phyloP scores from a whole-genome alignment of 164 flowering plant species.

The Chimonanthus praecox region DNA sequence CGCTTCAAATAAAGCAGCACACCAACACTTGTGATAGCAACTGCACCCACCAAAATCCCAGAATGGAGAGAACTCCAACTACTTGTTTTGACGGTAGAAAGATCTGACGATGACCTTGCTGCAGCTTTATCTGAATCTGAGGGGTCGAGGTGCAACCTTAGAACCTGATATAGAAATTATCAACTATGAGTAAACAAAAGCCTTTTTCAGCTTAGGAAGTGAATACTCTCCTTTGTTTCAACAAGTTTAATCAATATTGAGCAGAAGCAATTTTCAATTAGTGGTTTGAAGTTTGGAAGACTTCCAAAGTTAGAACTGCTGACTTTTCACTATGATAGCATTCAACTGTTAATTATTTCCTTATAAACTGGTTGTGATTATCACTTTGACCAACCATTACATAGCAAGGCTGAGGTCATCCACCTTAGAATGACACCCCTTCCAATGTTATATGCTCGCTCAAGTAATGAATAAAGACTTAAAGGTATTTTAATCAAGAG shows the following conservation, averaged over 20 bases:
- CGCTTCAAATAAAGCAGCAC: slow-evolving; percentile 73
- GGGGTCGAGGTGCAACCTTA: slow-evolving; percentile 68
- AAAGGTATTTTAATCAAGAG: neutral
- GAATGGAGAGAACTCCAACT: slow-evolving; percentile 24
- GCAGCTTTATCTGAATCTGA: slow-evolving; percentile 31
- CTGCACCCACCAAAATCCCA: slow-evolving; percentile 59
- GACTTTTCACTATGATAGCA: neutral
- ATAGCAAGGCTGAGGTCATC: too few relatives aligned
- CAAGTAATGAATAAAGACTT: neutral
- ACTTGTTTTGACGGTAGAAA: slow-evolving; percentile 21
- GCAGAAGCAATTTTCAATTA: neutral
- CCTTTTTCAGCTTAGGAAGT: too few relatives aligned
- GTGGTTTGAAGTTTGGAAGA: neutral
- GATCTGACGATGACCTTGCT: slow-evolving; percentile 8
- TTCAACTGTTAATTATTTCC: neutral
- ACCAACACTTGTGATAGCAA: slow-evolving; percentile 47
- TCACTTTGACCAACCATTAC: neutral
- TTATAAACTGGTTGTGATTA: neutral
- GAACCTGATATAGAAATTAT: slow-evolving; percentile 37
- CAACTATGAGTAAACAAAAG: neutral
- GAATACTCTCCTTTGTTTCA: neutral
- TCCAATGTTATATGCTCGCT: neutral
- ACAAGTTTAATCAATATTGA: neutral
- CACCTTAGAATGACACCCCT: too few relatives aligned
- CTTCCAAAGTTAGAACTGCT: neutral